phyloP scores from a whole-genome alignment of 148 eudicot genomes.

The Spergularia marina region DNA sequence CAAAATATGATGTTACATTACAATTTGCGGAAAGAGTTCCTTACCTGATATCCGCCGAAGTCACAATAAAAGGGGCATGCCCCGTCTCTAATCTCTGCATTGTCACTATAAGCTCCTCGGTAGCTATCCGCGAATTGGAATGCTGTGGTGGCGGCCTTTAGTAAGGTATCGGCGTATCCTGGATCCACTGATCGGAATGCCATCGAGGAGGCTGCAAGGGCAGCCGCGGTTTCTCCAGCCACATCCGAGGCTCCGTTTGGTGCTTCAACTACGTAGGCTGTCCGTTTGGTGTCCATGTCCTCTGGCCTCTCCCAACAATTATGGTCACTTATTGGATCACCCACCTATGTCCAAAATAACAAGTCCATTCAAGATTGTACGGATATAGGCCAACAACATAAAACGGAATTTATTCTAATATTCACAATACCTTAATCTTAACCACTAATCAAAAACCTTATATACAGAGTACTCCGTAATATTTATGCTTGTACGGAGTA shows the following conservation, averaged over 20 bases:
- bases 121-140: slow-evolving; percentile 68
- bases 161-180: slow-evolving; percentile 59
- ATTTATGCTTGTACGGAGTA: too few relatives aligned
- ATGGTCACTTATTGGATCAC: slow-evolving; percentile 78
- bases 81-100: slow-evolving; percentile 49
- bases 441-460: too few relatives aligned
- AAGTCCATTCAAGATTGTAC: background rate
- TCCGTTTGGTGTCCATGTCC: slow-evolving; percentile 91
- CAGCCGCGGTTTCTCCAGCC: slow-evolving; percentile 93
- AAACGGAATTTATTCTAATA: too few relatives aligned
- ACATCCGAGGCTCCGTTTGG: slow-evolving; percentile 92
- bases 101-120: slow-evolving; percentile 92
- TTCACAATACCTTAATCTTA: too few relatives aligned
- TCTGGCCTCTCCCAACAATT: slow-evolving; percentile 98
- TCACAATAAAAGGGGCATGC: slow-evolving; percentile 95
- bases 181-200: slow-evolving; percentile 76
- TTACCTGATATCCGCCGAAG: slow-evolving; percentile 91
- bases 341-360: slow-evolving; percentile 42
- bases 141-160: slow-evolving; percentile 43
- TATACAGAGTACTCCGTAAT: too few relatives aligned
- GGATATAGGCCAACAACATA: too few relatives aligned
- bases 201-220: slow-evolving; percentile 84
- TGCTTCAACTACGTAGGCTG: slow-evolving; percentile 67
- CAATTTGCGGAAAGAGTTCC: background rate
- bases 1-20: background rate